These are phyloP conservation scores for Lodderomyces parapsilosis DNA, from an alignment of 1,139 yeast genomes.

Conservation along the genomic window DNA sequence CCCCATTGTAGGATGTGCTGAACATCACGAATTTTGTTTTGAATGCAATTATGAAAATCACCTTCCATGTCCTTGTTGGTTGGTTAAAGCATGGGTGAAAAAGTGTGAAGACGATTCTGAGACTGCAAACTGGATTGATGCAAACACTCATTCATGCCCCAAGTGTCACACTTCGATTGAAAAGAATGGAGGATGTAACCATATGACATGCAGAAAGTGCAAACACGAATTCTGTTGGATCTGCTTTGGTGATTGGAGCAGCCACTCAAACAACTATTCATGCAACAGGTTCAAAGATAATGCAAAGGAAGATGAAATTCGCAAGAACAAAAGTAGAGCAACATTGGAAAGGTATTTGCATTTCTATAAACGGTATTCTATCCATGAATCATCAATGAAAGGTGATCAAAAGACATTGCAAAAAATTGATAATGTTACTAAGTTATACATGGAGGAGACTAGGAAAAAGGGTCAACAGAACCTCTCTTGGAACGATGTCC, in stretches of 20 bases:
- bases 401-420: slow-evolving; percentile 67
- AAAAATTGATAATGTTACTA: slow-evolving; percentile 64
- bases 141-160: slow-evolving; percentile 85
- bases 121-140: slow-evolving; percentile 85
- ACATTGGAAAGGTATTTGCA: slow-evolving; percentile 69
- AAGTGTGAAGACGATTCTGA: slow-evolving; percentile 88
- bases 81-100: slow-evolving; percentile 70
- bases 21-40: slow-evolving; percentile 76
- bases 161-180: slow-evolving; percentile 63
- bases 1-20: slow-evolving; percentile 69
- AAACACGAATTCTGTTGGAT: slow-evolving; percentile 89
- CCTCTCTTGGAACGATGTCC: slow-evolving; percentile 90
- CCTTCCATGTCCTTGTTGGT: slow-evolving; percentile 75
- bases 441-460: slow-evolving; percentile 50
- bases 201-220: slow-evolving; percentile 87
- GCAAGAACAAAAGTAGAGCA: slow-evolving; percentile 33
- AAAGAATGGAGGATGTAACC: slow-evolving; percentile 95
- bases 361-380: slow-evolving; percentile 71
- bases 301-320: slow-evolving; percentile 22
- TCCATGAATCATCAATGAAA: slow-evolving; percentile 75
- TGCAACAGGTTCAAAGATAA: slow-evolving; percentile 59
- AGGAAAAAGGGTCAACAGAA: slow-evolving; percentile 18
- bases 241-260: slow-evolving; percentile 73
- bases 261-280: slow-evolving; percentile 67
- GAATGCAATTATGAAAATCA: slow-evolving; percentile 78